phyloP scores from a whole-genome alignment of 75 land plant species.

The Adiantum capillusveneris region DNA sequence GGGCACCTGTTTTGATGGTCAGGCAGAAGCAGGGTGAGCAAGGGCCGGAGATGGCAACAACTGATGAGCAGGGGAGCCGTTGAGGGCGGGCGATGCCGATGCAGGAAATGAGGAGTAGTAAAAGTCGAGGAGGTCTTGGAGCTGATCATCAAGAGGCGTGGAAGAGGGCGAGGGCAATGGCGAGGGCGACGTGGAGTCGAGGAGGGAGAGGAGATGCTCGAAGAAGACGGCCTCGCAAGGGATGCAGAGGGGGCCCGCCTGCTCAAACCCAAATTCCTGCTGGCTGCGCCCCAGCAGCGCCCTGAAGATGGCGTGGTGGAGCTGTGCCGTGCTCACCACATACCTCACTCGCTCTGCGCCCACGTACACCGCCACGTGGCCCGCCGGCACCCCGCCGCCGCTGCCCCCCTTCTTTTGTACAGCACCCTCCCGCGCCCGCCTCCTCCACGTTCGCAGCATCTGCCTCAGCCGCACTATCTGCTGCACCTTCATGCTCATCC shows the following conservation, averaged over 20 bases:
- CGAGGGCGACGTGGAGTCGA: background rate
- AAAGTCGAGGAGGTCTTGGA: background rate
- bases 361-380: conserved; percentile 21
- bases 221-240: conserved; percentile 25
- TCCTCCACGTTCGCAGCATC: background rate
- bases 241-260: conserved; percentile 17
- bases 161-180: background rate
- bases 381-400: conserved; percentile 6
- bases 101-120: no score
- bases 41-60: no score
- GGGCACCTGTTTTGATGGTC: no score
- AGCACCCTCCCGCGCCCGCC: background rate
- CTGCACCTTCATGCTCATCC: background rate
- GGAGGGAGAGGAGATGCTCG: conserved; percentile 20
- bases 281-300: conserved; percentile 12
- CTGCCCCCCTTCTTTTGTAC: background rate
- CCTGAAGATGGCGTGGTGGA: conserved; percentile 12
- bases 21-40: no score
- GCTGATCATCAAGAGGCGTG: background rate
- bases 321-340: conserved; percentile 10
- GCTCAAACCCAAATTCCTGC: conserved; percentile 24
- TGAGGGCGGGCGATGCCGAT: no score
- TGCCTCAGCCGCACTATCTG: conserved; percentile 1
- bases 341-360: conserved; percentile 17
- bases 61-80: no score